These are phyloP conservation scores for Amphicarpaea edgeworthii DNA, from an alignment of 306 rosid genomes.

Conservation along the genomic window DNA sequence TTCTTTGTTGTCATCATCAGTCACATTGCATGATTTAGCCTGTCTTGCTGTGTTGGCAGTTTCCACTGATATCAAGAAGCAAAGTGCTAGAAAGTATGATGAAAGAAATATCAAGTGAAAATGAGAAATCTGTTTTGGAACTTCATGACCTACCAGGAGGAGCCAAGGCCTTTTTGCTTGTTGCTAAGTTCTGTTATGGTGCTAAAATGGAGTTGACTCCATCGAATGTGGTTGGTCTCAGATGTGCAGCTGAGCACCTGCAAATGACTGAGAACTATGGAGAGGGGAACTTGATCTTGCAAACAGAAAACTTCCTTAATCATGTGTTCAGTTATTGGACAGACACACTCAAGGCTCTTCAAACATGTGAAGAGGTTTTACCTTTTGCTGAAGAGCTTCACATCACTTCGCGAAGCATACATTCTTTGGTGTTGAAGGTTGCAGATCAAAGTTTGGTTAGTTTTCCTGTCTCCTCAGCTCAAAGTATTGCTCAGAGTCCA, in stretches of 20 bases:
- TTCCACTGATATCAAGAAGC: conserved; percentile 88
- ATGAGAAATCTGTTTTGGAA: conserved; percentile 64
- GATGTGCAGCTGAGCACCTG: conserved; percentile 85
- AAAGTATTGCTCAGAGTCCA: conserved; percentile 51
- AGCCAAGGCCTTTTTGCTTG: conserved; percentile 67
- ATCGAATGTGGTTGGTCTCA: conserved; percentile 64
- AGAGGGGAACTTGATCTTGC: conserved; percentile 73
- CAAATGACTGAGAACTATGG: conserved; percentile 82
- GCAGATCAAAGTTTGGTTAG: conserved; percentile 69
- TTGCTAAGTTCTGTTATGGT: conserved; percentile 87
- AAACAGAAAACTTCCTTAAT: conserved; percentile 71
- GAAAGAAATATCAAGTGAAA: conserved; percentile 56
- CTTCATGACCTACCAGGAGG: conserved; percentile 90
- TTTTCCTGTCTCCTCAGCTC: conserved; percentile 64
- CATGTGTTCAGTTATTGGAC: conserved; percentile 76
- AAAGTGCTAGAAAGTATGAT: conserved; percentile 66
- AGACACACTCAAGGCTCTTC: conserved; percentile 77
- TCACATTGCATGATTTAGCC: conserved; percentile 19
- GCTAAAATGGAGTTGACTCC: conserved; percentile 82
- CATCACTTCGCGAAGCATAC: conserved; percentile 72
- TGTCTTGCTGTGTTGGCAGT: conserved; percentile 56
- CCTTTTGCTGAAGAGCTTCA: conserved; percentile 84
- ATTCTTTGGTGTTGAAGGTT: conserved; percentile 80
- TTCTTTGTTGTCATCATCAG: conserved; percentile 1
- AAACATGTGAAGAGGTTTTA: conserved; percentile 74